A percentile compares a stretch with the other conserved stretches of the same genome.
These are phyloP conservation scores for Camelina neglecta DNA, from an alignment of 345 rosid species.

Conservation along the genomic window DNA sequence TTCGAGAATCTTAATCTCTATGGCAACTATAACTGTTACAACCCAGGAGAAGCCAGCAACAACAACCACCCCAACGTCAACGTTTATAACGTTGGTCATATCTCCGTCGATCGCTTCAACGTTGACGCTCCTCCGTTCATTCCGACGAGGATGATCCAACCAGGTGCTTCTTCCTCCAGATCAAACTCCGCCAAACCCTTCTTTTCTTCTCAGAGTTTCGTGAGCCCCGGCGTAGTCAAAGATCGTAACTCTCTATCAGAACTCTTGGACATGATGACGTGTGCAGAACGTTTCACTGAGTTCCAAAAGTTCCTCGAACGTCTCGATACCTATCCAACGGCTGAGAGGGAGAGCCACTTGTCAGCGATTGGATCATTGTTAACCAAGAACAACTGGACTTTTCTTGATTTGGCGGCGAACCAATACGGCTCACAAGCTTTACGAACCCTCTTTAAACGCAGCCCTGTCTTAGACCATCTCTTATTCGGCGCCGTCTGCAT, in stretches of 20 bases:
- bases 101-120: not conserved
- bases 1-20: not conserved
- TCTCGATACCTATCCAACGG: not conserved
- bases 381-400: not conserved
- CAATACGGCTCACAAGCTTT: not conserved
- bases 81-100: not conserved
- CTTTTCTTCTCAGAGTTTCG: not conserved
- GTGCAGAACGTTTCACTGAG: not conserved
- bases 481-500: not conserved
- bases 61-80: not conserved
- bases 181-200: not conserved
- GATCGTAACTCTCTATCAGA: not conserved
- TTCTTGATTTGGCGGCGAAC: conserved; percentile 4
- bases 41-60: not conserved
- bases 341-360: not conserved
- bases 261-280: not conserved
- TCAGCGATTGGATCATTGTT: not conserved
- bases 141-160: not conserved
- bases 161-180: not conserved
- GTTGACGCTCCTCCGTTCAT: not conserved
- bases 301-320: not conserved
- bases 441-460: not conserved
- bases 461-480: not conserved
- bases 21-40: not conserved
- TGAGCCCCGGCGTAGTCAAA: not conserved